Evolutionary conservation across 139 green algal genomes (phyloP).

Genomic region (Volvox reticuliferus): DNA sequence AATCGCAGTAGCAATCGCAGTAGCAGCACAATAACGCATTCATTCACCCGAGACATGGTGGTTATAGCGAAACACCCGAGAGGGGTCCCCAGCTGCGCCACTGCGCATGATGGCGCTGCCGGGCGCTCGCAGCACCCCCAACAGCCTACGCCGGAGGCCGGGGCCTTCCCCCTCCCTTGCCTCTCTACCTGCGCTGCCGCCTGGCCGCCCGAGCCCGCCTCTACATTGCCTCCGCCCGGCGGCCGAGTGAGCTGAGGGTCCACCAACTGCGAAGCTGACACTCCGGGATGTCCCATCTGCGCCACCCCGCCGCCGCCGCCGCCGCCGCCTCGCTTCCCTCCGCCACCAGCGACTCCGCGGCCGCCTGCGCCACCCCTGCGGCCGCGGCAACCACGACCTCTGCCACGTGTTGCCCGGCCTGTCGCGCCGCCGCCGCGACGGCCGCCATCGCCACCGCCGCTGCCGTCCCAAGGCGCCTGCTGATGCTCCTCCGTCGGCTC

Average conservation of each 20-base stretch:
- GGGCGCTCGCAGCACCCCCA: too few relatives aligned
- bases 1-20: too few relatives aligned
- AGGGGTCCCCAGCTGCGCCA: too few relatives aligned
- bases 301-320: neutral
- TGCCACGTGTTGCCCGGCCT: neutral
- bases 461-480: neutral
- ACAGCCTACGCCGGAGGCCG: too few relatives aligned
- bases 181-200: neutral
- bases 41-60: too few relatives aligned
- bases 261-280: neutral
- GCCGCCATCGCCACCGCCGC: neutral
- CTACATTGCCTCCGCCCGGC: neutral
- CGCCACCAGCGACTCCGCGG: neutral
- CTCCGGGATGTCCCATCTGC: slow-evolving; percentile 19
- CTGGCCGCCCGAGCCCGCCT: neutral
- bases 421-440: neutral
- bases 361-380: neutral
- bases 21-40: too few relatives aligned
- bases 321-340: neutral
- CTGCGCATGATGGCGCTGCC: too few relatives aligned
- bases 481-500: neutral
- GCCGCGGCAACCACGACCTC: neutral
- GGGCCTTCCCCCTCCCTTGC: too few relatives aligned
- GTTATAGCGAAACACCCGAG: too few relatives aligned
- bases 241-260: neutral